A percentile compares a stretch with the other conserved stretches of the same genome.
Conservation (phyloP, 2,329 filamentous ascomycete genomes). For the Arthroderma sp. region DNA sequence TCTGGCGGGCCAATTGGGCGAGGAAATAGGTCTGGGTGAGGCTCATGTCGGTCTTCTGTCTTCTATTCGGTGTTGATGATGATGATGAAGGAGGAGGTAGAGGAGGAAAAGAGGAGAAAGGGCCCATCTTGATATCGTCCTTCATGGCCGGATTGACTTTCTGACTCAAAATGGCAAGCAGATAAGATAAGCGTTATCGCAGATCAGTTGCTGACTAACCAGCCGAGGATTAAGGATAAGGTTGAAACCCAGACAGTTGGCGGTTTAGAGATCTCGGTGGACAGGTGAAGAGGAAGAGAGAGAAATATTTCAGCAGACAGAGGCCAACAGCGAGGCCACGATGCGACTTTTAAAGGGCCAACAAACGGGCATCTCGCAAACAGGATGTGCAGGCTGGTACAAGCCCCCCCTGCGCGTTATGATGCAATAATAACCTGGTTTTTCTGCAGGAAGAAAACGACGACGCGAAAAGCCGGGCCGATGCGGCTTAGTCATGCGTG, state of each 20-base stretch:
- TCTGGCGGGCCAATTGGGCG: slow-evolving; percentile 87
- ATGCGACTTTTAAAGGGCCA: not conserved
- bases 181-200: not conserved
- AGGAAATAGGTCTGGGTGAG: slow-evolving; percentile 98
- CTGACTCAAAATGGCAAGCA: not conserved
- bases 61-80: slow-evolving; percentile 26
- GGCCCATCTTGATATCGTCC: not conserved
- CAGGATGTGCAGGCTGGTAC: not conserved
- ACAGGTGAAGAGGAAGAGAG: not conserved
- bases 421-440: not conserved
- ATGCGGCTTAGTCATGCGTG: too few species aligned
- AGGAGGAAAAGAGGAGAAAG: slow-evolving; percentile 10
- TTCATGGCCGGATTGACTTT: not conserved
- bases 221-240: not conserved
- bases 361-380: not conserved
- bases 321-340: not conserved
- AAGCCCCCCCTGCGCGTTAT: not conserved
- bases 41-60: slow-evolving; percentile 73
- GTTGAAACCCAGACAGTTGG: not conserved
- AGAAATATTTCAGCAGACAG: not conserved
- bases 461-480: too few species aligned
- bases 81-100: slow-evolving; percentile 23
- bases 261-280: not conserved
- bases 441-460: too few species aligned
- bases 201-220: not conserved